Base-by-base conservation (phyloP, 305 asterid genomes). In the Fraxinus angustifolia region DNA sequence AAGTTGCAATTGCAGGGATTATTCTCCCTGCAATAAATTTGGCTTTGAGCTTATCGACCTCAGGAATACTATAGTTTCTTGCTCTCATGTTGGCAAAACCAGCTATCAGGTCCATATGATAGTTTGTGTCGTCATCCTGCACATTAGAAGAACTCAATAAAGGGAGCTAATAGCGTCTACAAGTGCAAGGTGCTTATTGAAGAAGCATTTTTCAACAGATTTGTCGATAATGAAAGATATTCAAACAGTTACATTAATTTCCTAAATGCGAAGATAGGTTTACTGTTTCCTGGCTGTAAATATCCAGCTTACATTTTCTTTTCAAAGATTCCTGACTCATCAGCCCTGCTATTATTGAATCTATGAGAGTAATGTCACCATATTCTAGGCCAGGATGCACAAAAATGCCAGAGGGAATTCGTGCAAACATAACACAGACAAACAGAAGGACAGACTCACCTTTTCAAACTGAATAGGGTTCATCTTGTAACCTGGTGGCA, bases 61-160 rank as follows among this genome's bases (percentile, higher is more conserved):
- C 93, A 35, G 90, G 91, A 74, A 90, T 87, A 74, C 90, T 85
- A 42, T 90, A 90, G 82, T 90, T 90, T 83, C 91, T 84, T 23
- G 93, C 91, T 85, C 93, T 86, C 93, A 90, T 88, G 82, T 90
- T 90, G 76, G 91, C 93, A 80, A 88, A 89, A 56, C 87, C 88
- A 71, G 93, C 88, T 71, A 88, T 87, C 73, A 90, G 48, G 81
- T 90, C 93, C 93, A 88, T 87, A 70, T 90, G 93, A 78, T 79
- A 88, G 83, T 90, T 90, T 80, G 91, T 85, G 72, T 88, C 91
- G 45, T 87, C 91, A 23, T 88, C 93, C 93, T 90, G 87, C 83
- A 83, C 50, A 74, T 26, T 77, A 74, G 53, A 36, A 80, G 73
- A 83, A 82, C 17, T 77, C 79, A 82, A 33, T 19, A 81, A 31